These are phyloP conservation scores for Heritiera fomes DNA, from an alignment of 345 rosid genomes.

Conservation along the genomic window DNA sequence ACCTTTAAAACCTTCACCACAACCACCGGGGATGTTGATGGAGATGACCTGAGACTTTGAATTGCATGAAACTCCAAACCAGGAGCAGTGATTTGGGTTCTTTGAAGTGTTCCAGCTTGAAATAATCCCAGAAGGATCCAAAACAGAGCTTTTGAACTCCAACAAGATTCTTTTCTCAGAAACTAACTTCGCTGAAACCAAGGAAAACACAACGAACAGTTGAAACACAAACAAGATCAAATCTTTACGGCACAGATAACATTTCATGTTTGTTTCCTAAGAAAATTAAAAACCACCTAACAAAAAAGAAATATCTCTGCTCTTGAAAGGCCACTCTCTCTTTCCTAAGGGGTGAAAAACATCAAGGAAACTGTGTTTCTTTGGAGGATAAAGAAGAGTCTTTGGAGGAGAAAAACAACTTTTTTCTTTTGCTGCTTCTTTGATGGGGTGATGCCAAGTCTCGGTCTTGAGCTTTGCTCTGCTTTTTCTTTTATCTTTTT, in stretches of 20 bases:
- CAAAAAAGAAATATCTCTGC: not conserved
- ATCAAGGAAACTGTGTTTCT: not conserved
- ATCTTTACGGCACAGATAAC: not conserved
- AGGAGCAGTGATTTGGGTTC: slow-evolving; percentile 41
- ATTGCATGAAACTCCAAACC: slow-evolving; percentile 53
- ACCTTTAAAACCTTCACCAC: slow-evolving; percentile 21
- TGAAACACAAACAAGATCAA: slow-evolving; percentile 8
- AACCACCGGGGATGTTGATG: slow-evolving; percentile 36
- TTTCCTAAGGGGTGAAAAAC: not conserved
- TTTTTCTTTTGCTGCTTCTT: not conserved
- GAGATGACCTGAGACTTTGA: slow-evolving; percentile 38
- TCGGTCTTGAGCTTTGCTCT: slow-evolving; percentile 1
- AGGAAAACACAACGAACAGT: slow-evolving; percentile 21
- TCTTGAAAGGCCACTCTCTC: not conserved
- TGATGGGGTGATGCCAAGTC: slow-evolving; percentile 2
- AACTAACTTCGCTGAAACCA: slow-evolving; percentile 8
- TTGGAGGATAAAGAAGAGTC: not conserved
- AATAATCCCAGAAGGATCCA: slow-evolving; percentile 44
- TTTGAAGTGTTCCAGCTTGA: slow-evolving; percentile 41
- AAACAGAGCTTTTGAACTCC: slow-evolving; percentile 40
- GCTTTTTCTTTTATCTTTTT: not conserved
- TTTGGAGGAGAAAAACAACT: not conserved
- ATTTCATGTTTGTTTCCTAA: slow-evolving; percentile 10
- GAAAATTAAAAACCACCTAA: not conserved
- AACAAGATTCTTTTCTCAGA: slow-evolving; percentile 31